A percentile compares a stretch with the other conserved stretches of the same genome.
These are phyloP conservation scores for Didymellaceae sp. DNA, from an alignment of 2,329 filamentous ascomycete species.

Conservation along the genomic window DNA sequence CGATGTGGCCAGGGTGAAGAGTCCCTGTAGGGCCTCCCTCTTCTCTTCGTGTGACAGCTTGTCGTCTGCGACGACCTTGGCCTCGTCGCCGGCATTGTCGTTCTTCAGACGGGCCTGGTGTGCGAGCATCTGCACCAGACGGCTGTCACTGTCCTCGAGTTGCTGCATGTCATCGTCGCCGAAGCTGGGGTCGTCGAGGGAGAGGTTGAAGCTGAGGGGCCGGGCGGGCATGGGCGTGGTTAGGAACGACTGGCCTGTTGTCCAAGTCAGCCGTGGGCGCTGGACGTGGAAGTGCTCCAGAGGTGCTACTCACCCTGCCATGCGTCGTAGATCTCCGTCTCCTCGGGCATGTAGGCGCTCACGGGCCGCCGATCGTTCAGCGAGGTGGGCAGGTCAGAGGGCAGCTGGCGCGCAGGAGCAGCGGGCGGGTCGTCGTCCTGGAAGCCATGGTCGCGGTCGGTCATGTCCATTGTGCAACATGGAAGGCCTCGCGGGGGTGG, in stretches of 20 bases:
- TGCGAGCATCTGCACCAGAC: constrained; percentile 94
- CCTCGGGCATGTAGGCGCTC: constrained; percentile 66
- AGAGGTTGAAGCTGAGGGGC: constrained; percentile 83
- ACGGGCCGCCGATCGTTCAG: constrained; percentile 84
- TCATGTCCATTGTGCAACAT: constrained; percentile 46
- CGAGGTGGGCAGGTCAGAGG: constrained; percentile 86
- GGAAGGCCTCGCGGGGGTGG: constrained; percentile 12
- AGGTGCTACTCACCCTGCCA: constrained; percentile 84
- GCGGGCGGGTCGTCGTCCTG: constrained; percentile 42
- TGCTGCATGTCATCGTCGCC: constrained; percentile 67
- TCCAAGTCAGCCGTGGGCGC: constrained; percentile 1
- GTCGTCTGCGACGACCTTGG: constrained; percentile 76
- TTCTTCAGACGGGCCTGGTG: constrained; percentile 88
- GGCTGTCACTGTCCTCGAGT: constrained; percentile 79
- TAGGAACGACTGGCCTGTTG: constrained; percentile 87
- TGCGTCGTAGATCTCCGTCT: constrained; percentile 98
- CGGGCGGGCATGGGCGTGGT: constrained; percentile 85
- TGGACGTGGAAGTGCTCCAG: not conserved
- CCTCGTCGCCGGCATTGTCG: constrained; percentile 72
- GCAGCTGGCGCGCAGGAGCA: constrained; percentile 62
- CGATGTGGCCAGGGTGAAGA: constrained; percentile 92
- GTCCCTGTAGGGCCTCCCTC: constrained; percentile 79
- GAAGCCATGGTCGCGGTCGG: constrained; percentile 45
- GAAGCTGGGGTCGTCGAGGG: constrained; percentile 78
- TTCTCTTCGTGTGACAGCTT: constrained; percentile 80